A percentile compares a stretch with the other conserved stretches of the same genome.
Evolutionary conservation across 2,329 filamentous ascomycete species (phyloP).

Genomic region (Incumbomyces delicatus): DNA sequence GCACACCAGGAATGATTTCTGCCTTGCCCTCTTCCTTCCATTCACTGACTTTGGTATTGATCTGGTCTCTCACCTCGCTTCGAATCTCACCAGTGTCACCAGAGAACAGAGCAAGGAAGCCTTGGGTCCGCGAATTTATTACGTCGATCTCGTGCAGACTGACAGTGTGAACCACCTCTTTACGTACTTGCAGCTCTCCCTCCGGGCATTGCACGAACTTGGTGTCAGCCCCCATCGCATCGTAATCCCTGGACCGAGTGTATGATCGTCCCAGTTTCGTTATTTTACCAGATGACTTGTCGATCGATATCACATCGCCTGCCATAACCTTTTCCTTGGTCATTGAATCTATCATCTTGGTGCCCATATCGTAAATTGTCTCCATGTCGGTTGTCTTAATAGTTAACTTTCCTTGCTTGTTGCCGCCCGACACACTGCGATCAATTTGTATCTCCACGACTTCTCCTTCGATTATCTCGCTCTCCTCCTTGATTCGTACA

Average conservation of each 20-base stretch:
- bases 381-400: conserved; percentile 99
- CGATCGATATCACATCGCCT: conserved; percentile 94
- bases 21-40: conserved; percentile 99
- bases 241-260: conserved; percentile 91
- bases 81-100: conserved; percentile 97
- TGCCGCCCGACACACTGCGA: conserved; percentile 86
- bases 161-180: conserved; percentile 94
- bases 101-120: conserved; percentile 92
- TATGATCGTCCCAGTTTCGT: conserved; percentile 93
- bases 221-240: conserved; percentile 96
- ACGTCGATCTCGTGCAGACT: conserved; percentile 97
- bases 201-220: conserved; percentile 98
- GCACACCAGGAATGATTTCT: conserved; percentile 89
- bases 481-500: conserved; percentile 96
- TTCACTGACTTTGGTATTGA: conserved; percentile 96
- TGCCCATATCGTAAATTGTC: conserved; percentile 98
- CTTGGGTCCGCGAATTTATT: conserved; percentile 98
- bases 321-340: conserved; percentile 99
- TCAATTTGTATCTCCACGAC: conserved; percentile 99
- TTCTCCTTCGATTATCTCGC: conserved; percentile 97
- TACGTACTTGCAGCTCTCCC: conserved; percentile 91
- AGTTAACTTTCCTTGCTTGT: conserved; percentile 97
- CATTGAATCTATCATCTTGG: conserved; percentile 99
- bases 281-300: conserved; percentile 97
- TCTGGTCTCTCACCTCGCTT: conserved; percentile 94